Conservation (phyloP, 495 filamentous ascomycete species). For the Lindgomyces ingoldianus region DNA sequence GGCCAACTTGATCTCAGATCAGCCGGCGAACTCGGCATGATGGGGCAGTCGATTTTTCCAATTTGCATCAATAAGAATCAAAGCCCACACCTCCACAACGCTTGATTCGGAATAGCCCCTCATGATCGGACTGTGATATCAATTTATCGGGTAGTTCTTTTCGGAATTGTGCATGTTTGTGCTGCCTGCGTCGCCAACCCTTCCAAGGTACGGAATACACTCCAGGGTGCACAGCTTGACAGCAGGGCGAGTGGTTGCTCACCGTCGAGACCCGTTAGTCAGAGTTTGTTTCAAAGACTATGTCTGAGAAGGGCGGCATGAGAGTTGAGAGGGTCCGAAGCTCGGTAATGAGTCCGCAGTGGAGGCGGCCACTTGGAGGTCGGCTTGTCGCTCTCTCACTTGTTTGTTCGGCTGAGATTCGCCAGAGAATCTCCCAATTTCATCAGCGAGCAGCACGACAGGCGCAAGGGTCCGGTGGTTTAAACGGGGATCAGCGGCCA, state of each 20-base stretch:
- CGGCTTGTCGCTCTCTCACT: background rate
- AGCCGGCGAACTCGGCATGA: constrained; percentile 14
- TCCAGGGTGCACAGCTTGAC: background rate
- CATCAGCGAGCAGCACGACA: background rate
- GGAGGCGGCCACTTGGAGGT: background rate
- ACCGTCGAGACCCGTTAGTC: background rate
- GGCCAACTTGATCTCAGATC: constrained; percentile 17
- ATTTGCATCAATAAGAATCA: constrained; percentile 14
- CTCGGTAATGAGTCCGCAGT: constrained; percentile 11
- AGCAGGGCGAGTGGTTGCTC: background rate
- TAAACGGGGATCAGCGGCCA: constrained; percentile 25
- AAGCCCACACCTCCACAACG: background rate
- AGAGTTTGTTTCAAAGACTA: background rate
- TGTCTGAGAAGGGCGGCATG: background rate
- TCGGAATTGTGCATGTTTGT: constrained; percentile 16
- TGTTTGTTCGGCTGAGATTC: background rate
- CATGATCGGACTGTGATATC: constrained; percentile 1
- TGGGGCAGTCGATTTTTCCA: constrained; percentile 12
- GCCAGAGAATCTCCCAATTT: background rate
- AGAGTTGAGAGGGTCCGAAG: background rate
- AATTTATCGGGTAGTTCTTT: constrained; percentile 20
- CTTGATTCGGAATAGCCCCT: constrained; percentile 26
- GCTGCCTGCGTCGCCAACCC: background rate
- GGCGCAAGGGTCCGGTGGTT: constrained; percentile 4
- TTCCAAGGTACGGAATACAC: background rate